These are phyloP conservation scores for Tricholoma sp. DNA, from an alignment of 768 basidiomycete genomes.

Conservation along the genomic window DNA sequence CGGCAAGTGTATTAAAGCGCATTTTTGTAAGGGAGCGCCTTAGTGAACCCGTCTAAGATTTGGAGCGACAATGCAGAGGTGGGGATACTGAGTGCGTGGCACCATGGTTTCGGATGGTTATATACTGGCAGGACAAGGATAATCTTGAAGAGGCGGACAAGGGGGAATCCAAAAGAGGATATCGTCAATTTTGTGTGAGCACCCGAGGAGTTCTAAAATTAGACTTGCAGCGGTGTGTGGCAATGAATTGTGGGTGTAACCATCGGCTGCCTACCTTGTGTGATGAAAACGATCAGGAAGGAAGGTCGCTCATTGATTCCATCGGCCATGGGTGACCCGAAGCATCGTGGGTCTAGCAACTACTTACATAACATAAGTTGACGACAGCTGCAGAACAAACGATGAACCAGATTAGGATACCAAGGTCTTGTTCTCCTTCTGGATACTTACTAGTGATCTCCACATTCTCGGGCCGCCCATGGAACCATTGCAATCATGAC, in stretches of 20 bases:
- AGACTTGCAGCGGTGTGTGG: not conserved
- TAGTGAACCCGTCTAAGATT: not conserved
- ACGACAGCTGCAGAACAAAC: not conserved
- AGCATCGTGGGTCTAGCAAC: too few species aligned
- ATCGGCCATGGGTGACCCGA: too few species aligned
- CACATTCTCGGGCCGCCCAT: too few species aligned
- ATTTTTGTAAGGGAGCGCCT: not conserved
- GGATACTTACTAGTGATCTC: not conserved
- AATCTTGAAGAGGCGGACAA: slow-evolving; percentile 7
- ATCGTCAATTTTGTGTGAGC: not conserved
- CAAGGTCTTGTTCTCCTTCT: not conserved
- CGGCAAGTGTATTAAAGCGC: not conserved
- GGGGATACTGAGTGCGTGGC: not conserved
- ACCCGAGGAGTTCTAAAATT: not conserved
- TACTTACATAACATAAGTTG: too few species aligned
- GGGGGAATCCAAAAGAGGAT: slow-evolving; percentile 10
- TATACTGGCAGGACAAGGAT: not conserved
- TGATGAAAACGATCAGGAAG: too few species aligned
- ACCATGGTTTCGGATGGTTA: not conserved
- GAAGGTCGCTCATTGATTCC: too few species aligned
- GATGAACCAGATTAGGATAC: not conserved
- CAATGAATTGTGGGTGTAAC: not conserved
- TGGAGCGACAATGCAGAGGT: not conserved
- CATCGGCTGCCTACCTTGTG: not conserved
- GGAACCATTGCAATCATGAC: too few species aligned